Evolutionary conservation across 805 yeast genomes (phyloP), one percentile per base, ranked within the genome.

Genomic region (Metschnikowia cerradonensis): DNA sequence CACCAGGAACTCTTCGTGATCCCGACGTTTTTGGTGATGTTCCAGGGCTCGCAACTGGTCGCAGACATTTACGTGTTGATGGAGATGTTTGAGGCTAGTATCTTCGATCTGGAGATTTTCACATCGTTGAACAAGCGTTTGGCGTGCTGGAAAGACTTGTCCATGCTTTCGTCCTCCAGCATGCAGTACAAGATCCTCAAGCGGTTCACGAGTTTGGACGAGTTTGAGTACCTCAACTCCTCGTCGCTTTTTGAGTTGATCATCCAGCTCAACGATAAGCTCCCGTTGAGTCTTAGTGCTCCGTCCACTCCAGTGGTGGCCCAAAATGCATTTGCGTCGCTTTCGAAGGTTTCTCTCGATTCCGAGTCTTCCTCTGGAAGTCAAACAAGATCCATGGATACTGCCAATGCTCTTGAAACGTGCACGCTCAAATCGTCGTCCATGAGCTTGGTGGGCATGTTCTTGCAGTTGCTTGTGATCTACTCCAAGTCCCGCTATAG

Each of bases 231-330:
- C 41, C 60, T 73, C 44, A 67, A 60, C 51, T 59, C 68, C 1
- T 63, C 54, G 15, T 53, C 55, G 5, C 58, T 73, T 14, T 71
- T 71, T 49, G 73, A 71, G 48, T 58, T 73, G 31, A 41, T 72
- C 11, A 49, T 60, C 35, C 77, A 72, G 51, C 56, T 72, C n/a
- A 72, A 71, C 58, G 78, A 73, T 58, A 65, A 65, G 45, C 60
- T 72, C 39, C 77, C 78, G 0, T 64, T 73, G 54, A 72, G 77
- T 60, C 60, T 72, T 34, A 69, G 75, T 17, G 77, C 78, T 3
- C 76, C 77, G 6, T 66, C 75, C 2, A 73, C 77, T 3, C 77
- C 78, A 19, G 60, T 71, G 5, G 40, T 62, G 17, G 52, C 54
- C 2, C 57, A 57, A 26, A 46, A 51, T 20, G 17, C 51, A 1